Base-by-base conservation (phyloP, 345 rosid genomes). In the Eucalyptus grandis region DNA sequence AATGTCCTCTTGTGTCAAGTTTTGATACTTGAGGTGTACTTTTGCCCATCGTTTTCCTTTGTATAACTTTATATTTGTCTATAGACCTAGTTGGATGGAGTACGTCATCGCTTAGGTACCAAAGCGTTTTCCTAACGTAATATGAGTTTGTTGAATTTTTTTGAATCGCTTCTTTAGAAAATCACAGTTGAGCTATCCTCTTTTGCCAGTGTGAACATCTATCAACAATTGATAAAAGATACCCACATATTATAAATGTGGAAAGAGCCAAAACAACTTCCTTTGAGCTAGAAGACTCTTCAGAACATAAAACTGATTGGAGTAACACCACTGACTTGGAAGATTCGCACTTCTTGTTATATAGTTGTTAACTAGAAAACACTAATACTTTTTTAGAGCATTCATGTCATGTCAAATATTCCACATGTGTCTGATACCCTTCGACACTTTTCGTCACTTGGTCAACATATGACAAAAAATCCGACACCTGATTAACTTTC, bases 41-140 rank as follows among this genome's bases (percentile, higher is more conserved):
- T 53, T 53, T 53, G 1, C 0, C 4, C 22, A 53, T 53, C 56
- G 7, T 53, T 17, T 53, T 53, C 22, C 46, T 89, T 47, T 88
- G 93, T 60, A 91, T 72, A 92, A 91, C 97, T 96, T 96, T 86
- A 97, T 93, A 30, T 87, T 51, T 65, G 49, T 89, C 58, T 24
- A 62, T 88, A 97, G 98, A 93, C 87, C 90, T 97, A 67, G 98
- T 96, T 12, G 99, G 99, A 50, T 96, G 99, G 99, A 94, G 99
- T 88, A 95, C 98, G 81, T 94, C 99, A 31, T 97, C 98, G 43
- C 89, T 97, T 40, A 89, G 97, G 62, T 95, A 86, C 86, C 92
- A 54, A 56, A 89, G 72, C 83, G 96, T 96, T 92, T 97, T 87
- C 99, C 99, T 87, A 94, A 94, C 96, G 99, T 96, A 91, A 47